phyloP scores from a whole-genome alignment of 306 rosid species.

The Sechiopsis laciniata region DNA sequence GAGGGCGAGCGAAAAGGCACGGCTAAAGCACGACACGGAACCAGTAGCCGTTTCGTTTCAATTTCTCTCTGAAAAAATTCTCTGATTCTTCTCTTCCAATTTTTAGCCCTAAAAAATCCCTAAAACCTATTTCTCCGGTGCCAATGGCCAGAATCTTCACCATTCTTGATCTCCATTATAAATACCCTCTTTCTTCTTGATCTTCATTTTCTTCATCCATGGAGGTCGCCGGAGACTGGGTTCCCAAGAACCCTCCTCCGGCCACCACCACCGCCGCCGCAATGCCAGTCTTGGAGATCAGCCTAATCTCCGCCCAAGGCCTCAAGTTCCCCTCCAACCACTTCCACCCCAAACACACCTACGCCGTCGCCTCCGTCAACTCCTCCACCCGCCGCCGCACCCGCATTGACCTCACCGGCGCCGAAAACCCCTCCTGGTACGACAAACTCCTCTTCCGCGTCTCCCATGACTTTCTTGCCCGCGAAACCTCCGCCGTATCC shows the following conservation, averaged over 20 bases:
- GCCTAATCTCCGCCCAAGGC: constrained; percentile 87
- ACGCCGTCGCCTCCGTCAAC: constrained; percentile 65
- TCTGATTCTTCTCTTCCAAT: neutral
- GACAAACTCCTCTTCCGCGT: constrained; percentile 82
- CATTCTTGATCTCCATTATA: constrained; percentile 28
- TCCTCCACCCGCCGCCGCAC: constrained; percentile 55
- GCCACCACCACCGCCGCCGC: constrained; percentile 1
- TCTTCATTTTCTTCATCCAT: constrained; percentile 3
- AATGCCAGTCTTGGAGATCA: constrained; percentile 64
- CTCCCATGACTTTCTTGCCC: constrained; percentile 53
- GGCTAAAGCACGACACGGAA: too few species aligned
- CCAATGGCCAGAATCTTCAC: constrained; percentile 7
- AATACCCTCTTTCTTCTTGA: constrained; percentile 11
- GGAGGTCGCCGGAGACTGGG: constrained; percentile 28
- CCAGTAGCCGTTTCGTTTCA: too few species aligned
- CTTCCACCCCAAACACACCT: constrained; percentile 45
- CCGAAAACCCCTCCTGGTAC: constrained; percentile 79
- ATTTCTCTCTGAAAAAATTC: too few species aligned
- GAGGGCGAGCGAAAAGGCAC: too few species aligned
- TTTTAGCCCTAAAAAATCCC: neutral
- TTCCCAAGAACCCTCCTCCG: constrained; percentile 17
- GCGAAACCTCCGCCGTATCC: constrained; percentile 61
- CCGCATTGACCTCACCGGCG: constrained; percentile 56
- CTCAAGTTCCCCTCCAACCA: constrained; percentile 44
- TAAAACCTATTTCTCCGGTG: constrained; percentile 20